Percentiles rank a stretch among this genome's conserved stretches.
phyloP scores from a whole-genome alignment of 768 basidiomycete genomes.

The Boletus tylopilopsis region DNA sequence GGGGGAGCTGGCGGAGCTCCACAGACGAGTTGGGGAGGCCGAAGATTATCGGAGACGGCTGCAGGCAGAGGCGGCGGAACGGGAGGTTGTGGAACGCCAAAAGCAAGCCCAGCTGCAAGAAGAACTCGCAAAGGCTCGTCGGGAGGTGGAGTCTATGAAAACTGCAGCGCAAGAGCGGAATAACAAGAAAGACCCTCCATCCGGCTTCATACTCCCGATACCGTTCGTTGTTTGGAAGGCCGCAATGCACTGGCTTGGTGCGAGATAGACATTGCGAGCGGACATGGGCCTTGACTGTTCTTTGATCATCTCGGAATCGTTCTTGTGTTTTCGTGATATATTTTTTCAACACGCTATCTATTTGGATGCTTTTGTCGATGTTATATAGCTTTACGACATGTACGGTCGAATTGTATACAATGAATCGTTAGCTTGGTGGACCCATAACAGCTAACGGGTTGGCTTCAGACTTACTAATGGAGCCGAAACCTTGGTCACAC shows the following conservation, averaged over 20 bases:
- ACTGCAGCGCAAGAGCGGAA: conserved; percentile 23
- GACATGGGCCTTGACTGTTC: neutral
- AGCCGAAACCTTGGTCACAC: too few species aligned
- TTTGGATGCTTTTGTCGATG: conserved; percentile 3
- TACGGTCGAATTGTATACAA: conserved; percentile 3
- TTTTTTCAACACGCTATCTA: conserved; percentile 15
- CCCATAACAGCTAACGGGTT: neutral
- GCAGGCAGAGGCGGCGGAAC: conserved; percentile 27
- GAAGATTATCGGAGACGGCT: conserved; percentile 27
- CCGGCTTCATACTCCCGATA: conserved; percentile 30
- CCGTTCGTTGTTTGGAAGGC: conserved; percentile 34
- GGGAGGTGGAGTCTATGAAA: conserved; percentile 24
- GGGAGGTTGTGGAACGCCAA: conserved; percentile 26
- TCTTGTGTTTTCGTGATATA: neutral
- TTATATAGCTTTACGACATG: neutral
- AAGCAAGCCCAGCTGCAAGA: conserved; percentile 28
- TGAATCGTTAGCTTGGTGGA: neutral
- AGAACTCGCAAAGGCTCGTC: conserved; percentile 27
- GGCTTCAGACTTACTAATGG: neutral
- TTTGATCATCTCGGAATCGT: neutral
- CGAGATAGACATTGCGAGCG: conserved; percentile 12
- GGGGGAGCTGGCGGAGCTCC: conserved; percentile 24
- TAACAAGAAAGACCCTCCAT: conserved; percentile 27
- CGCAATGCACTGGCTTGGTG: conserved; percentile 32
- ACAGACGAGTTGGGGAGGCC: conserved; percentile 24